These are phyloP conservation scores for Astrocystis sublimbata DNA, from an alignment of 495 filamentous ascomycete genomes.

Conservation along the genomic window DNA sequence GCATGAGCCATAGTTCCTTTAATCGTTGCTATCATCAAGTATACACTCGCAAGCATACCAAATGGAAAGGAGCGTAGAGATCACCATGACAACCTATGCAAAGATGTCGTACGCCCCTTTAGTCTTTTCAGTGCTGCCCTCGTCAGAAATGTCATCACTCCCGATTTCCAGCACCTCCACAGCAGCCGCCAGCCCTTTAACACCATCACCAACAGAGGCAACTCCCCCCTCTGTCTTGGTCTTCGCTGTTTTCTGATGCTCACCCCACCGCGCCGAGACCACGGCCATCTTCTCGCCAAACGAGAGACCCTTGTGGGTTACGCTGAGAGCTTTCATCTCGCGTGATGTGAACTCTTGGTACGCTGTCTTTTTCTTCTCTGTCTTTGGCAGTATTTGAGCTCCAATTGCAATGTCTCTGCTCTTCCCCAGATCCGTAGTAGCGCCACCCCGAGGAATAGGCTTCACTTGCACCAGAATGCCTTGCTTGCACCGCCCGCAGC, in stretches of 20 bases:
- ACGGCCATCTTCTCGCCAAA: slow-evolving; percentile 63
- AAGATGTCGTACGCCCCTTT: background rate
- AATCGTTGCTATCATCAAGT: background rate
- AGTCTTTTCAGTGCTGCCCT: background rate
- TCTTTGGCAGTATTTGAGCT: background rate
- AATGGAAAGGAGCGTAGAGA: background rate
- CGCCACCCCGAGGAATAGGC: slow-evolving; percentile 63
- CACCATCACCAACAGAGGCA: background rate
- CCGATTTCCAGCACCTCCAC: slow-evolving; percentile 24
- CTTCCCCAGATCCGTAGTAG: background rate
- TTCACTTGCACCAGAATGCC: slow-evolving; percentile 72
- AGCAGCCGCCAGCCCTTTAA: slow-evolving; percentile 23
- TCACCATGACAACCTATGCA: background rate
- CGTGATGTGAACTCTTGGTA: slow-evolving; percentile 67
- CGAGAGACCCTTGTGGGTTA: slow-evolving; percentile 44
- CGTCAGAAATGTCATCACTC: slow-evolving; percentile 12
- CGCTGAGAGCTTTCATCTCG: slow-evolving; percentile 52
- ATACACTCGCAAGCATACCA: background rate
- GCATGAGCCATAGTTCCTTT: too few species aligned
- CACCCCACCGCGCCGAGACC: slow-evolving; percentile 46
- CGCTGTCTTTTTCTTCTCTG: slow-evolving; percentile 44
- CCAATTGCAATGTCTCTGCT: background rate
- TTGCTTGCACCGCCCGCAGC: slow-evolving; percentile 71
- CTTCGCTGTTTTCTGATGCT: slow-evolving; percentile 10
- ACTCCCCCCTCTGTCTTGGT: slow-evolving; percentile 5